phyloP scores from a whole-genome alignment of 371 early-diverging fungal species.

The Encephalitozoon hellem region DNA sequence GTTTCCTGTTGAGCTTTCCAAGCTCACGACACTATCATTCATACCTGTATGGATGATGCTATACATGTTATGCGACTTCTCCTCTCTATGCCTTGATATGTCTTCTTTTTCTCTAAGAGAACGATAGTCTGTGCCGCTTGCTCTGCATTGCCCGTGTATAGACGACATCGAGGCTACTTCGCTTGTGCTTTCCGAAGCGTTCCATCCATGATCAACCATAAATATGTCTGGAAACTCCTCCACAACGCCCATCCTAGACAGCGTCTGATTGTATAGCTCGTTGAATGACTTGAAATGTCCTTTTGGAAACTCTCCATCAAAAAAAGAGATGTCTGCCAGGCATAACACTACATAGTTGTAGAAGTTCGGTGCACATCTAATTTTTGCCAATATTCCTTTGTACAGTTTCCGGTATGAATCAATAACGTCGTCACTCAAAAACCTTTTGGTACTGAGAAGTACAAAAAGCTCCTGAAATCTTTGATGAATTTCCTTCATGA shows the following conservation, averaged over 20 bases:
- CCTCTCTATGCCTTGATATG: not conserved
- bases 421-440: not conserved
- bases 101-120: not conserved
- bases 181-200: not conserved
- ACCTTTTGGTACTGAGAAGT: not conserved
- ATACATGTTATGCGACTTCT: not conserved
- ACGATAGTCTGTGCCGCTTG: too few relatives aligned
- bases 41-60: not conserved
- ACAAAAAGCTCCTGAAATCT: not conserved
- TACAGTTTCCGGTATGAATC: not conserved
- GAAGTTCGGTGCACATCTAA: slow-evolving; percentile 5
- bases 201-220: not conserved
- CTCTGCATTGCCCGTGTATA: not conserved
- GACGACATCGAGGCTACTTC: not conserved
- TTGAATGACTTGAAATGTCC: not conserved
- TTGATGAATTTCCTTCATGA: not conserved
- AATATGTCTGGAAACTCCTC: not conserved
- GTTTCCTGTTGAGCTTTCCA: not conserved
- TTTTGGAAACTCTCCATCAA: slow-evolving; percentile 17
- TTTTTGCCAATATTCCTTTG: not conserved
- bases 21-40: not conserved
- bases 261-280: not conserved
- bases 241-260: not conserved
- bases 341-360: slow-evolving; percentile 19
- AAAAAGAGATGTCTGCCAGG: slow-evolving; percentile 21